Base-by-base conservation (phyloP, 345 rosid genomes). In the Hevea brasiliensis region DNA sequence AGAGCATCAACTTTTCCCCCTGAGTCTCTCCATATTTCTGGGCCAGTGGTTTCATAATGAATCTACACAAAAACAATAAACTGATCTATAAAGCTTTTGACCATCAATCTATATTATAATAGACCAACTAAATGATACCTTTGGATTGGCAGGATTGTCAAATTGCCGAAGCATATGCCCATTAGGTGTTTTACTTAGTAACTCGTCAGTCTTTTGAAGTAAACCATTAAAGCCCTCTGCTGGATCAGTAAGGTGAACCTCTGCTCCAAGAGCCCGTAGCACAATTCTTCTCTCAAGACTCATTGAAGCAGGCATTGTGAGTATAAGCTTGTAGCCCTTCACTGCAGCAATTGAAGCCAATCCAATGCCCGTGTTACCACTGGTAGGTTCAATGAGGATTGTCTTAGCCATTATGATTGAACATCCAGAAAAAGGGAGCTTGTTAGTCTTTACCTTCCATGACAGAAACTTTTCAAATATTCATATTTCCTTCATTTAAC, bases 21-120 rank as follows among this genome's bases (percentile, higher is more conserved):
- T 0, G 72, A 65, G 12, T 66, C 68, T 24, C 51, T 77, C 80
- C 80, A 77, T 35, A 77, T 77, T 62, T 77, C 80, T 10, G 72
- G 80, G 17, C 80, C 76, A 13, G 80, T 77, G 68, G 80, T 65
- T 77, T 77, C 76, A 71, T 77, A 76, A 60, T 71, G 80, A 65
- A 57, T 64, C 71, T 73, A 18, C 47, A 41, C 0, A 45, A 42
- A 54, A 14, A 53, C 21, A 24, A 27, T 14, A 68, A 73, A 29
- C 20, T 41, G 4, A 65, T 56, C 1, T 44, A 44, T 18, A 40
- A 61, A 26, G 21, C 11, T 56, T 44, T 57, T 3, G 10, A 21
- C 15, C 10, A 56, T 20, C 41, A 32, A 65, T n/a, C 7, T 4
- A 1, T 32, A 26, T 41, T 15, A 53, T 9, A 18, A 17, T 14